A percentile compares a stretch with the other conserved stretches of the same genome.
Conservation (phyloP, 306 rosid species). For the Acacia melanoxylon region DNA sequence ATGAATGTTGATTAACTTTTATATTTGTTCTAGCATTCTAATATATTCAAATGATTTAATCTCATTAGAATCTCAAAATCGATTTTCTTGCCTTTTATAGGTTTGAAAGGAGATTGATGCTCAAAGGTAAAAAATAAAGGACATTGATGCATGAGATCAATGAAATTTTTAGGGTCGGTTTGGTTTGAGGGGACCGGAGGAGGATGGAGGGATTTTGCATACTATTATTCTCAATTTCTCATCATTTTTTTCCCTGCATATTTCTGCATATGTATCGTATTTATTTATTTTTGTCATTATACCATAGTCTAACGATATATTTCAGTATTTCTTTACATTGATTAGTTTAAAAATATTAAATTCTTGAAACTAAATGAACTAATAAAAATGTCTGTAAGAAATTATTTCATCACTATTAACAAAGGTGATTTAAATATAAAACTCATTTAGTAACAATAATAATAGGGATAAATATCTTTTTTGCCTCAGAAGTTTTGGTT, state of each 20-base stretch:
- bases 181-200: no score
- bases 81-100: background rate
- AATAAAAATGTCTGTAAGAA: background rate
- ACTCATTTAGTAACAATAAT: background rate
- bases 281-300: no score
- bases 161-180: no score
- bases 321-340: background rate
- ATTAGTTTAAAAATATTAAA: background rate
- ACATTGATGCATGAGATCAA: background rate
- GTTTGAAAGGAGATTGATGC: background rate
- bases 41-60: no score
- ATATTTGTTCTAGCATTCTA: no score
- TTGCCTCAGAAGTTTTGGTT: no score
- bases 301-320: background rate
- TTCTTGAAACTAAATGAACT: background rate
- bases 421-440: background rate
- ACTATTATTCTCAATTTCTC: background rate
- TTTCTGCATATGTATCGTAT: background rate
- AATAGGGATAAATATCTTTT: no score
- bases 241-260: background rate
- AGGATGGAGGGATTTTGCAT: background rate
- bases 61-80: background rate
- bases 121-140: background rate
- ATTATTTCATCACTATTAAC: background rate
- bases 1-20: background rate